Evolutionary conservation across 345 rosid species (phyloP), one percentile per base, ranked within the genome.

Genomic region (Gossypium anomalum): DNA sequence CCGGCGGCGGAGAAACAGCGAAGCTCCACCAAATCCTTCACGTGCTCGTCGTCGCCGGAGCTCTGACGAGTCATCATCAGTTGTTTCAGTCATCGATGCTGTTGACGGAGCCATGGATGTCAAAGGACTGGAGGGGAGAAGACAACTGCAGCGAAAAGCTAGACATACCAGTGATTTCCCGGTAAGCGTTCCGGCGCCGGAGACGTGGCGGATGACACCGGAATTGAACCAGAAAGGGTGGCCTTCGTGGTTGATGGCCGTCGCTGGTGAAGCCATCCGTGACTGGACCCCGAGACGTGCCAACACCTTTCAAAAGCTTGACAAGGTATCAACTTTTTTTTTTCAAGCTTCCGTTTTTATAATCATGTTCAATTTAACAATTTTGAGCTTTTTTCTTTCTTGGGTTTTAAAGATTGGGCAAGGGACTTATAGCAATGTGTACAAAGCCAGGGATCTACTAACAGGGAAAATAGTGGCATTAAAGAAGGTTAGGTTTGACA

Each of bases 341-440:
- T 55, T 9, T 16, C 45, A 23, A 19, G 19, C 49, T 49, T 2
- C 27, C 15, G 4, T 64, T 13, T 6, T 29, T 13, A 25, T 44
- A 16, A 20, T 20, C 49, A 12, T 78, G 59, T 72, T 59, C 17
- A 29, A 22, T 57, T 51, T 22, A n/a, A 34, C 5, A 49, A 67
- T 49, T 34, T 74, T 44, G 47, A 49, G 60, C 47, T 34, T 61
- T 74, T 66, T 7, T 52, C 41, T 34, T 34, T 6, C 41, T 43
- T 22, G 73, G 71, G 45, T 64, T 65, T 17, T 55, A 55, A 82
- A 94, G 98, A 92, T 94, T 76, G 98, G 98, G 29, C 95, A 92
- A 82, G 98, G 98, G 19, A 94, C 97, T 1, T 94, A 94, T 29
- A 92, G 98, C 77, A 91, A 92, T 80, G 98, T 94, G 74, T 94